Evolutionary conservation across 768 basidiomycete species (phyloP), one percentile per base, ranked within the genome.

Genomic region (Pleurotus citrinopileatus): DNA sequence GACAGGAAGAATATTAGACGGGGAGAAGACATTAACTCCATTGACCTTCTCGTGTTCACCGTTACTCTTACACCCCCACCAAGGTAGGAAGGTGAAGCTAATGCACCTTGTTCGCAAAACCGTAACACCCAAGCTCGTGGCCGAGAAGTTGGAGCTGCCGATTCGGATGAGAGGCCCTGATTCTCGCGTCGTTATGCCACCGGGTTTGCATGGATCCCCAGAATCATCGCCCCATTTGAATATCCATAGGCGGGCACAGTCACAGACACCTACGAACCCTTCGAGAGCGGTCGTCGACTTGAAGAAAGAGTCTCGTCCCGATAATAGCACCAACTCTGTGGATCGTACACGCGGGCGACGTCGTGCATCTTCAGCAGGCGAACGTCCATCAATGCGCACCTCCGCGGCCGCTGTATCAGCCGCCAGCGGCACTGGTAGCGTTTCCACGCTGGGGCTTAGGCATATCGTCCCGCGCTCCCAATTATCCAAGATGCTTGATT

Each of bases 11-110:
- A 61, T 71, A 15, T 61, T 80, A n/a, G 71, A 77, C 4, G 88
- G 87, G 13, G 92, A 93, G 69, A 89, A 87, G 70, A 74, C 73
- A 1, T 62, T 91, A 53, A 87, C 82, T 1, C 91, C 91, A 2
- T 67, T 92, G 20, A 80, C 80, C 15, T 91, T 92, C 66, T 79
- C 82, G 15, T 93, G 91, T 62, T 84, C 88, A 2, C 89, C 89
- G 0, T 73, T 76, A 52, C 68, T 90, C 3, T 75, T 91, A 25
- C 77, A 83, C 55, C 80, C 81, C 0, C 65, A 73, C 3, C 84
- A 87, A 65, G 88, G 83, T 36, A 82, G 79, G 68, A 87, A 82
- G 67, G 70, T 87, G 50, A 78, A 76, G 25, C 65, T 93, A 34
- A 79, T 91, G 69, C 84, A 89, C 19, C 74, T 89, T 38, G 71